Evolutionary conservation across 129 eudicot species (phyloP).

Genomic region (Helianthus annuus): HanXRQr2.0-SUNRISE NC_035442.2:136739573-136740072

Average conservation of each 20-base stretch:
- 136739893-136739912: conserved; percentile 47
- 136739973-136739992: too few relatives aligned
- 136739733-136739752: conserved; percentile 59
- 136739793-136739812: conserved; percentile 60
- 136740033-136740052: neutral
- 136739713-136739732: conserved; percentile 56
- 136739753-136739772: conserved; percentile 53
- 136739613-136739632: conserved; percentile 59
- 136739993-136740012: too few relatives aligned
- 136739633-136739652: conserved; percentile 58
- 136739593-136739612: neutral
- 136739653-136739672: conserved; percentile 46
- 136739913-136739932: conserved; percentile 41
- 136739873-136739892: conserved; percentile 54
- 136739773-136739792: conserved; percentile 45
- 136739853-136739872: conserved; percentile 51
- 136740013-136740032: too few relatives aligned
- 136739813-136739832: conserved; percentile 50
- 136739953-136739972: too few relatives aligned
- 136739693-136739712: conserved; percentile 56
- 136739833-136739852: conserved; percentile 51
- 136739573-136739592: too few relatives aligned
- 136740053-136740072: conserved; percentile 28
- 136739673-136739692: conserved; percentile 54
- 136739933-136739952: conserved; percentile 34